Percentiles rank a stretch among this genome's conserved stretches.
These are phyloP conservation scores for Colletotrichum simmondsii DNA, from an alignment of 2,329 filamentous ascomycete species.

Conservation along the genomic window DNA sequence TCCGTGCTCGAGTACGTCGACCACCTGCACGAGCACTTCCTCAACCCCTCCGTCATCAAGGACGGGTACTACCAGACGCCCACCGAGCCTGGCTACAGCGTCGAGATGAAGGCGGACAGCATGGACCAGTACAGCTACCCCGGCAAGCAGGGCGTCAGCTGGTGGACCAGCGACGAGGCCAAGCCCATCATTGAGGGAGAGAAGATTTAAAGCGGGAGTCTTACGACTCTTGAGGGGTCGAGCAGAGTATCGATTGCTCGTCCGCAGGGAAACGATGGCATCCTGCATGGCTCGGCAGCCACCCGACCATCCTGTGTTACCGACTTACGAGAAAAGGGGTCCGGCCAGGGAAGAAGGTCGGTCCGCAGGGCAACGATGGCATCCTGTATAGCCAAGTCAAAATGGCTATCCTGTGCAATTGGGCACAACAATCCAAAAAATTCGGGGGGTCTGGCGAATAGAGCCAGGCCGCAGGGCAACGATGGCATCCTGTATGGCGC, in stretches of 20 bases:
- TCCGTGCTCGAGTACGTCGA: constrained; percentile 92
- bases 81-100: constrained; percentile 84
- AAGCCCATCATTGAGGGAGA: constrained; percentile 75
- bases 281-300: constrained; percentile 38
- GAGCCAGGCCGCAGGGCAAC: constrained; percentile 34
- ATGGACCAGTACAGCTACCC: constrained; percentile 85
- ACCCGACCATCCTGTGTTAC: constrained; percentile 34
- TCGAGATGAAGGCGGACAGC: constrained; percentile 91
- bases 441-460: constrained; percentile 29
- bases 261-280: constrained; percentile 48
- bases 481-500: constrained; percentile 35
- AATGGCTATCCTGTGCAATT: constrained; percentile 15
- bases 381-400: constrained; percentile 37
- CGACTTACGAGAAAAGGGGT: constrained; percentile 34
- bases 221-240: constrained; percentile 22
- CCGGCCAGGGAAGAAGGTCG: constrained; percentile 29
- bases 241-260: constrained; percentile 31
- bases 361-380: constrained; percentile 43
- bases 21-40: constrained; percentile 92
- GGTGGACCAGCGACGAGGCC: constrained; percentile 88
- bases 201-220: constrained; percentile 55
- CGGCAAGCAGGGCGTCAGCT: constrained; percentile 80
- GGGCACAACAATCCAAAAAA: neutral
- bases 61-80: constrained; percentile 92
- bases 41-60: constrained; percentile 82